Evolutionary conservation across 345 rosid species (phyloP).

Genomic region (Populus deltoides): DNA sequence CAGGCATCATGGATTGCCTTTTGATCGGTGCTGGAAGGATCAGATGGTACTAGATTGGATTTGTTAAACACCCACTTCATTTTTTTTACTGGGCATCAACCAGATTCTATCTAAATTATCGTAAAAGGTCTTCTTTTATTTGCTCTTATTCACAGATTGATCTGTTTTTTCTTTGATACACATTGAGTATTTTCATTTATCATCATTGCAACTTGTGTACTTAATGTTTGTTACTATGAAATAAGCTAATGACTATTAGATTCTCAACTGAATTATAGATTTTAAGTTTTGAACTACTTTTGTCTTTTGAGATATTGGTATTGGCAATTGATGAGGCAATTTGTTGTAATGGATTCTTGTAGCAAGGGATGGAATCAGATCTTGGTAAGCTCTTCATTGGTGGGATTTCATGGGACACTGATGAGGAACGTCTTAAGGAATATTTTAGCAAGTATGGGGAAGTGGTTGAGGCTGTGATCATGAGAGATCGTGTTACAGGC

Average conservation of each 20-base stretch:
- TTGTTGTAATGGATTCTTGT: slow-evolving; percentile 32
- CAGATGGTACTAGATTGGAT: slow-evolving; percentile 66
- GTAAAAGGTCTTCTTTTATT: slow-evolving; percentile 37
- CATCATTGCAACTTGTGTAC: background rate
- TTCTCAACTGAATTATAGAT: slow-evolving; percentile 21
- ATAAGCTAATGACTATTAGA: slow-evolving; percentile 10
- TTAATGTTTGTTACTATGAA: slow-evolving; percentile 13
- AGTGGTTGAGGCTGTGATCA: slow-evolving; percentile 91
- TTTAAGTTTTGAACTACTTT: slow-evolving; percentile 19
- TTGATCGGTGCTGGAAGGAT: slow-evolving; percentile 39
- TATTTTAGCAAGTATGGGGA: slow-evolving; percentile 84
- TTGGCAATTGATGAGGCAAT: slow-evolving; percentile 32
- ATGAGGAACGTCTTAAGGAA: slow-evolving; percentile 82
- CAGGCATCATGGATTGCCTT: slow-evolving; percentile 33
- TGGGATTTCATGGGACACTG: slow-evolving; percentile 99
- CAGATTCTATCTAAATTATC: slow-evolving; percentile 54
- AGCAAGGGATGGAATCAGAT: slow-evolving; percentile 91
- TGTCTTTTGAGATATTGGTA: slow-evolving; percentile 9
- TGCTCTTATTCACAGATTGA: slow-evolving; percentile 29
- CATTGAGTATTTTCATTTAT: background rate
- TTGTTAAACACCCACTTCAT: slow-evolving; percentile 43
- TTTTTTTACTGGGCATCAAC: slow-evolving; percentile 44
- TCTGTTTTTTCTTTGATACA: slow-evolving; percentile 15
- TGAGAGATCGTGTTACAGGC: slow-evolving; percentile 93
- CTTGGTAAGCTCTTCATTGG: slow-evolving; percentile 98